These are phyloP conservation scores for Emergomyces orientalis DNA, from an alignment of 2,329 filamentous ascomycete species.

Conservation along the genomic window DNA sequence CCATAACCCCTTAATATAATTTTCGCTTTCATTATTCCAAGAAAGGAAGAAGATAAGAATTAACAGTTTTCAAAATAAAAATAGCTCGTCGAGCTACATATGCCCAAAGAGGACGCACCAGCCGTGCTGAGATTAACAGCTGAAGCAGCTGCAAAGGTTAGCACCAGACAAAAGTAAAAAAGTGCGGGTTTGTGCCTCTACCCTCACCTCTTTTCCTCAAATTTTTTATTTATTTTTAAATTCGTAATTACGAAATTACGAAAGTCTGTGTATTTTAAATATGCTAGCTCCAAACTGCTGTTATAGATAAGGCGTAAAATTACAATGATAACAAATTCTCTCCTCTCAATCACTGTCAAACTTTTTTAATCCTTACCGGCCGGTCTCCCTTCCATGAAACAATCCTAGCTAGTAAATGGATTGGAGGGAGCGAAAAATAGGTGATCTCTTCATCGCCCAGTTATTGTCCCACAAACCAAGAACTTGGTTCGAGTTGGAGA, in stretches of 20 bases:
- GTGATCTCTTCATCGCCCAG: too few relatives aligned
- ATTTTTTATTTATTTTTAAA: neutral
- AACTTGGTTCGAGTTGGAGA: too few relatives aligned
- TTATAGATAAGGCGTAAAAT: too few relatives aligned
- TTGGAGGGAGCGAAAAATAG: too few relatives aligned
- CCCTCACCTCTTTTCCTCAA: neutral
- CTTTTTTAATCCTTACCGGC: neutral
- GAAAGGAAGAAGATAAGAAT: neutral
- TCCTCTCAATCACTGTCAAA: neutral
- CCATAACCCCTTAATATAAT: neutral
- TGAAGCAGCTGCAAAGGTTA: constrained; percentile 57
- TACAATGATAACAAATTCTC: neutral
- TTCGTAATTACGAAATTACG: too few relatives aligned
- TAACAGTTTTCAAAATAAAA: constrained; percentile 31
- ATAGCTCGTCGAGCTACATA: constrained; percentile 70
- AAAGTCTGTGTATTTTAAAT: neutral
- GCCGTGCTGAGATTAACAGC: constrained; percentile 58
- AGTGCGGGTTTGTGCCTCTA: neutral
- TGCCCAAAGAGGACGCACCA: constrained; percentile 67
- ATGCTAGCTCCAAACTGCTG: too few relatives aligned
- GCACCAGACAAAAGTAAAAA: constrained; percentile 32
- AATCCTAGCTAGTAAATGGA: too few relatives aligned
- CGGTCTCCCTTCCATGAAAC: too few relatives aligned
- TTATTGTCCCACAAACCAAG: too few relatives aligned
- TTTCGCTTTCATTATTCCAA: neutral